phyloP scores from a whole-genome alignment of 805 yeast species.

The Priceomyces haplophilus region DNA sequence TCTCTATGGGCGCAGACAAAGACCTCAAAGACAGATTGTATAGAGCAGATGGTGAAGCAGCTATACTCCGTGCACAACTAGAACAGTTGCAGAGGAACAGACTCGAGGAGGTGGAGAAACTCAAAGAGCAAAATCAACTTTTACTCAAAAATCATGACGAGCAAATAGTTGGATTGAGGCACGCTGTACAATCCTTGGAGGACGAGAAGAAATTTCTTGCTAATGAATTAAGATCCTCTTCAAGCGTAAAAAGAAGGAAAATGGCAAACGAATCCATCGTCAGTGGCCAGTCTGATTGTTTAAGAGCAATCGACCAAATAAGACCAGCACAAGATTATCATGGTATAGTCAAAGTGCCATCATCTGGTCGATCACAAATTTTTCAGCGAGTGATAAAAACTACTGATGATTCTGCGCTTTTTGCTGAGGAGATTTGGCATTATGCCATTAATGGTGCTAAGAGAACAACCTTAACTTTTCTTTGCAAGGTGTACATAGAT shows the following conservation, averaged over 20 bases:
- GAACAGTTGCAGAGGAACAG: constrained; percentile 42
- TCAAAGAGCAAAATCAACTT: constrained; percentile 17
- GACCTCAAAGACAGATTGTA: constrained; percentile 32
- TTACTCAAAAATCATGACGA: constrained; percentile 24
- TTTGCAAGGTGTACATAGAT: constrained; percentile 31
- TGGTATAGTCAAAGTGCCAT: not conserved
- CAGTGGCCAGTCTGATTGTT: not conserved
- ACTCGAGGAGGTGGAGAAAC: constrained; percentile 32
- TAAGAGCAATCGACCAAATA: not conserved
- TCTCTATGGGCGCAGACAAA: constrained; percentile 4
- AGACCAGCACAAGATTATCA: not conserved
- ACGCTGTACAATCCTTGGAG: constrained; percentile 35
- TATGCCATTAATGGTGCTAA: constrained; percentile 35
- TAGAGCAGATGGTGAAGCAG: constrained; percentile 74
- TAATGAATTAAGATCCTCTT: constrained; percentile 32
- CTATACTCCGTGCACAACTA: constrained; percentile 68
- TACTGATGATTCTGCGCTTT: constrained; percentile 31
- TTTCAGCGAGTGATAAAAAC: constrained; percentile 20
- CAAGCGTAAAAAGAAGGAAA: constrained; percentile 21
- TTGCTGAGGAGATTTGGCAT: constrained; percentile 35
- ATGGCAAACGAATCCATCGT: not conserved
- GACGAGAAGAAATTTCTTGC: constrained; percentile 42
- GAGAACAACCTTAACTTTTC: constrained; percentile 28
- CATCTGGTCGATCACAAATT: not conserved
- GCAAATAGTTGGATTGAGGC: constrained; percentile 28